phyloP scores from a whole-genome alignment of 2,329 filamentous ascomycete genomes.

The Laburnicola sp. region DNA sequence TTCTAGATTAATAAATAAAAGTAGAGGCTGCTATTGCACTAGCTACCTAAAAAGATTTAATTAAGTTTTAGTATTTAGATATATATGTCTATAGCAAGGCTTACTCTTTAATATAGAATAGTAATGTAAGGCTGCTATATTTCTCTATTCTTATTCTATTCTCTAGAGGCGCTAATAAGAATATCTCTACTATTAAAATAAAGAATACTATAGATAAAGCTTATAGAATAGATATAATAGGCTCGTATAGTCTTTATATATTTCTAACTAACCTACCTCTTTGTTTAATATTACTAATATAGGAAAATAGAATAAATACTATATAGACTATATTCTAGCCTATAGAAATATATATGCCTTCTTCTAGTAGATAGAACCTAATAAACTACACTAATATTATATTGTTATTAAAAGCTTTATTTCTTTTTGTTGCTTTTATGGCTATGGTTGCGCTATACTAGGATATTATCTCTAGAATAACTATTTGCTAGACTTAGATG shows the following conservation, averaged over 20 bases:
- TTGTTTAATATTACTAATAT: conserved; percentile 9
- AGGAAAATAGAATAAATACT: conserved; percentile 13
- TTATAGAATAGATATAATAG: neutral
- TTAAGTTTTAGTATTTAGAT: neutral
- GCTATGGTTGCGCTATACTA: neutral
- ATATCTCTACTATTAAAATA: neutral
- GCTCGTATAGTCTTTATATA: conserved; percentile 5
- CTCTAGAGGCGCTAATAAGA: neutral
- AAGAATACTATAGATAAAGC: neutral
- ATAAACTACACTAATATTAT: conserved; percentile 1
- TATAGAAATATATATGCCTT: conserved; percentile 8
- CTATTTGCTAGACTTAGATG: conserved; percentile 11
- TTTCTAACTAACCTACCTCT: conserved; percentile 14
- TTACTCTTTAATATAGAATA: neutral
- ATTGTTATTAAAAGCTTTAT: neutral
- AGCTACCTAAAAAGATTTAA: neutral
- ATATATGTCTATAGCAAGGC: neutral
- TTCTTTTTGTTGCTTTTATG: neutral
- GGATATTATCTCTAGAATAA: conserved; percentile 5
- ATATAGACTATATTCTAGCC: conserved; percentile 11
- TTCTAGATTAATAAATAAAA: neutral
- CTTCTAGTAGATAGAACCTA: conserved; percentile 7
- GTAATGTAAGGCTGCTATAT: neutral
- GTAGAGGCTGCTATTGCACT: neutral
- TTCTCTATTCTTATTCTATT: neutral